phyloP scores from a whole-genome alignment of 176 grass and related monocot genomes.

The Oryza brachyantha region DNA sequence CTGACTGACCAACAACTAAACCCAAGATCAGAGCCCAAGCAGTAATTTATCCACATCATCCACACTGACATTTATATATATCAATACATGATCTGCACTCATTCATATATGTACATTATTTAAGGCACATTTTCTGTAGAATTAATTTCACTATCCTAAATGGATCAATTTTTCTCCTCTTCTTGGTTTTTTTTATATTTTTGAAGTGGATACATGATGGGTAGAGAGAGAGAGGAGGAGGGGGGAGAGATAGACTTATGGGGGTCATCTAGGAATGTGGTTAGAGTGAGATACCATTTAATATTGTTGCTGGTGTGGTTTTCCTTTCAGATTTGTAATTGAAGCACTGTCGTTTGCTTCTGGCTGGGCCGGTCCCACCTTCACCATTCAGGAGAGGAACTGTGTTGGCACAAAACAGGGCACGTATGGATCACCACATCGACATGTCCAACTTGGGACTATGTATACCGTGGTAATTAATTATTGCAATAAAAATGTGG shows the following conservation, averaged over 20 bases:
- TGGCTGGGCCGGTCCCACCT: background rate
- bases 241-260: background rate
- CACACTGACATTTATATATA: background rate
- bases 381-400: background rate
- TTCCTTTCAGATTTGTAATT: slow-evolving; percentile 19
- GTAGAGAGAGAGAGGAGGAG: background rate
- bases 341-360: background rate
- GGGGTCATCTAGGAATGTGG: slow-evolving; percentile 2
- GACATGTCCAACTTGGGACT: background rate
- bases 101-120: background rate
- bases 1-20: slow-evolving; percentile 10
- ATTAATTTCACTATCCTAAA: background rate
- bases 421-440: background rate
- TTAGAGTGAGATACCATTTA: slow-evolving; percentile 24
- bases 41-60: background rate
- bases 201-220: background rate
- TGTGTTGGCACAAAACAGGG: background rate
- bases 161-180: background rate
- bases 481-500: no score
- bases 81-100: background rate
- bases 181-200: no score
- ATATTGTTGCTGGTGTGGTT: background rate
- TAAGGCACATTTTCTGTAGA: background rate
- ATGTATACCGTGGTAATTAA: no score
- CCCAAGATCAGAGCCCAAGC: background rate